Percentiles rank a stretch among this genome's conserved stretches.
Evolutionary conservation across 129 eudicot genomes (phyloP).

Genomic region (Arctium minus): DNA sequence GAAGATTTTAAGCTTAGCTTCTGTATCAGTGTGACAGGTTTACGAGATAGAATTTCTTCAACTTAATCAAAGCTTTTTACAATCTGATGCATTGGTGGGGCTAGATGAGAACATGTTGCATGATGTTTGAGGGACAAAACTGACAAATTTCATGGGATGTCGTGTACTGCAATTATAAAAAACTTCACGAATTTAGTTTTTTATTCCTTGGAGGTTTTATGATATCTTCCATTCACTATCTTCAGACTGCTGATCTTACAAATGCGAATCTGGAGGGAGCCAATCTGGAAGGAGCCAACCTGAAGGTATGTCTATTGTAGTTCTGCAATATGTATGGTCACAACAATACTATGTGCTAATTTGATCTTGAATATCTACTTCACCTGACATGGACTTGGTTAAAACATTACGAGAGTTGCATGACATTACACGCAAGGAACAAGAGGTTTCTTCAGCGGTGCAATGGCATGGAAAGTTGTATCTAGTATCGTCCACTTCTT

Average conservation of each 20-base stretch:
- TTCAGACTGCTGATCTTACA: conserved; percentile 91
- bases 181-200: neutral
- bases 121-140: neutral
- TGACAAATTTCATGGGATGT: neutral
- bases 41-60: too few relatives aligned
- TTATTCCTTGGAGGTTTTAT: neutral
- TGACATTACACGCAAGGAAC: neutral
- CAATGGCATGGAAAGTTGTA: too few relatives aligned
- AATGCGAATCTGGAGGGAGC: conserved; percentile 98
- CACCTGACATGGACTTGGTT: neutral
- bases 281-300: conserved; percentile 94
- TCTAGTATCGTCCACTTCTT: too few relatives aligned
- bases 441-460: neutral
- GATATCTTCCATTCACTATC: neutral
- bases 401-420: neutral
- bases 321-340: neutral
- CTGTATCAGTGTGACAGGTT: too few relatives aligned
- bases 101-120: too few relatives aligned
- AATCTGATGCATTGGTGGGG: too few relatives aligned
- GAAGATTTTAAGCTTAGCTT: too few relatives aligned
- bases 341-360: neutral
- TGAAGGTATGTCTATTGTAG: conserved; percentile 54
- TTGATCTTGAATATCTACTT: neutral
- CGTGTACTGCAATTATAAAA: neutral
- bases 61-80: too few relatives aligned